A percentile compares a stretch with the other conserved stretches of the same genome.
Evolutionary conservation across 108 stramenopile species (phyloP).

Genomic region (Parietichytrium sp.): DNA sequence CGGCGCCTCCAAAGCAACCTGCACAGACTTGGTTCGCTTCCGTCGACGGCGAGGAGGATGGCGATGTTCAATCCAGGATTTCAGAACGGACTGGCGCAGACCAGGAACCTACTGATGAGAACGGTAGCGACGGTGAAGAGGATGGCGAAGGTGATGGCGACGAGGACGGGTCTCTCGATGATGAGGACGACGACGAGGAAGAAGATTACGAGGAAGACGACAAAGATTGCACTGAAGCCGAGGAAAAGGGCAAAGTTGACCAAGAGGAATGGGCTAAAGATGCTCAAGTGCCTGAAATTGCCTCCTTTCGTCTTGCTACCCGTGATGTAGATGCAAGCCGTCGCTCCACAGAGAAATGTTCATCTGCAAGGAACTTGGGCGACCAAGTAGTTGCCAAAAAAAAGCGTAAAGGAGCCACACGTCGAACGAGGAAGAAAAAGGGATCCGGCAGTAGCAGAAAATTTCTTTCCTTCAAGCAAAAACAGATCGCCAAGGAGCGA

Average conservation of each 20-base stretch:
- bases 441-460: background rate
- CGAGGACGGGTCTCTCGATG: background rate
- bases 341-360: too few relatives aligned
- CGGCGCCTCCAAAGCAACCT: too few relatives aligned
- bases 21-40: too few relatives aligned
- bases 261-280: too few relatives aligned
- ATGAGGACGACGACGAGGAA: background rate
- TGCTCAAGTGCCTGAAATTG: too few relatives aligned
- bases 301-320: too few relatives aligned
- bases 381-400: background rate
- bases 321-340: too few relatives aligned
- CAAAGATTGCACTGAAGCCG: background rate
- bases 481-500: background rate
- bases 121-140: background rate
- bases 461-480: background rate
- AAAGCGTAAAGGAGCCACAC: background rate
- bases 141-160: background rate
- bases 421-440: background rate
- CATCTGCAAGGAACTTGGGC: background rate
- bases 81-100: background rate
- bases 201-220: slow-evolving; percentile 23
- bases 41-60: too few relatives aligned
- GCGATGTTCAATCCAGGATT: background rate
- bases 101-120: background rate
- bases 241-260: too few relatives aligned